phyloP scores from a whole-genome alignment of 2,329 filamentous ascomycete genomes.

The Didymellaceae sp. region DNA sequence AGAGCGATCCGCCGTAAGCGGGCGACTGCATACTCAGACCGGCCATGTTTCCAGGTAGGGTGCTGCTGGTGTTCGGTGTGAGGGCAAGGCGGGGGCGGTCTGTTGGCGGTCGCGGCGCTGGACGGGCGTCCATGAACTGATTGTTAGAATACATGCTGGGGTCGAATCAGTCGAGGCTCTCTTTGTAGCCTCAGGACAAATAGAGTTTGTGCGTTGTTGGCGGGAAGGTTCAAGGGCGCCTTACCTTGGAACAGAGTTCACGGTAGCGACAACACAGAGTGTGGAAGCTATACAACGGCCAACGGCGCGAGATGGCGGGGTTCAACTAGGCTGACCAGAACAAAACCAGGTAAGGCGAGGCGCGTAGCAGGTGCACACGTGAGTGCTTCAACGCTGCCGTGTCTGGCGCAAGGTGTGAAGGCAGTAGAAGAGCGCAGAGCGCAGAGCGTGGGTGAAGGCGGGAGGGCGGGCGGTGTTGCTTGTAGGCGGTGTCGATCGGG shows the following conservation, averaged over 20 bases:
- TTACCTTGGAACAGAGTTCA: conserved; percentile 35
- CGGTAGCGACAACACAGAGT: conserved; percentile 22
- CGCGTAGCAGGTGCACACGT: conserved; percentile 16
- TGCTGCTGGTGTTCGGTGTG: conserved; percentile 73
- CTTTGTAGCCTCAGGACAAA: conserved; percentile 7
- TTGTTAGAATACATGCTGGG: conserved; percentile 66
- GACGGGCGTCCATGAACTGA: conserved; percentile 95
- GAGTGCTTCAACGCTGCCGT: not conserved
- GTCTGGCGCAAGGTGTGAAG: not conserved
- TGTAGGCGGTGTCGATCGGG: conserved; percentile 26
- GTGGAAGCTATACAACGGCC: conserved; percentile 18
- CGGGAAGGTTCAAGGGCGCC: conserved; percentile 20
- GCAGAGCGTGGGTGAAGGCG: conserved; percentile 2
- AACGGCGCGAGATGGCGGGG: conserved; percentile 42
- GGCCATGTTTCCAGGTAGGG: conserved; percentile 76
- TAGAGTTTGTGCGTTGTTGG: not conserved
- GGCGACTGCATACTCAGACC: conserved; percentile 76
- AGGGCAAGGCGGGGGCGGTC: conserved; percentile 83
- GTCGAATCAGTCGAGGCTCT: not conserved
- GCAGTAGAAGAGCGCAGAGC: not conserved
- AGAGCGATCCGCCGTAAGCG: conserved; percentile 47
- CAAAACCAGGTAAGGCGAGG: conserved; percentile 15
- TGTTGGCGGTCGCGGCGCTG: conserved; percentile 86
- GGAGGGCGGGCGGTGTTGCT: conserved; percentile 8
- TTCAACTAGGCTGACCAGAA: conserved; percentile 5